Base-by-base conservation (phyloP, 768 basidiomycete genomes). In the Amanita pseudoporphyria region DNA sequence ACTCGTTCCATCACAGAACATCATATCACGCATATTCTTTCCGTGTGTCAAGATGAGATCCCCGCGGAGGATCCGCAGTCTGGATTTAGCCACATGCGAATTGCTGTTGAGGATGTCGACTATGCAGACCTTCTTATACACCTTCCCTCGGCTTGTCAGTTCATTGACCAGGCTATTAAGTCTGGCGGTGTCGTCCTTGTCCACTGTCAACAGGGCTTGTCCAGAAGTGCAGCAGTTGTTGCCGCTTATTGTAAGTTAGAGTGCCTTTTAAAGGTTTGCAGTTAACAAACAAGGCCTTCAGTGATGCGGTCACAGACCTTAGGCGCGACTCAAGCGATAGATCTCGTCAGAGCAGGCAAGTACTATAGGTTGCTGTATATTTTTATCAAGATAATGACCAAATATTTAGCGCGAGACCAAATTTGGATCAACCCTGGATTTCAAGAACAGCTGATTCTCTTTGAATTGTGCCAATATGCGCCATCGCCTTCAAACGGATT, bases 371-470 rank as follows among this genome's bases (percentile, higher is more conserved):
- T 14, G 9, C 16, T 19, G 30, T 30, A 40, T 30, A 37, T 52
- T 21, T 47, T 33, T 47, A 37, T 37, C 13, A n/a, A 18, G 38
- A 22, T 19, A 37, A 42, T 22, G n/a, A 49, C 30, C 40, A 6
- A 28, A 53, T 26, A 22, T 26, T 45, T 56, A 87, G 84, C 77
- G 42, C 81, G 84, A 43, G 79, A 84, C 63, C 82, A 86, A 58
- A 83, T 86, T 46, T 87, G 84, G 84, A 76, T 79, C 53, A 84
- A 79, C 53, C 76, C 82, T n/a, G 85, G 84, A 38, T 87, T 87
- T 63, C 79, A 83, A 51, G 82, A 86, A 65, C 85, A 88, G 56
- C 74, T 88, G 22, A 79, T 85, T 30, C 67, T 88, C 41, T 87
- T 84, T 49, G 82, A 82, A 58, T 70, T 87, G 28, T 87, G 85